Conservation (phyloP, 2,329 filamentous ascomycete species). For the Fusarium falciforme region DNA sequence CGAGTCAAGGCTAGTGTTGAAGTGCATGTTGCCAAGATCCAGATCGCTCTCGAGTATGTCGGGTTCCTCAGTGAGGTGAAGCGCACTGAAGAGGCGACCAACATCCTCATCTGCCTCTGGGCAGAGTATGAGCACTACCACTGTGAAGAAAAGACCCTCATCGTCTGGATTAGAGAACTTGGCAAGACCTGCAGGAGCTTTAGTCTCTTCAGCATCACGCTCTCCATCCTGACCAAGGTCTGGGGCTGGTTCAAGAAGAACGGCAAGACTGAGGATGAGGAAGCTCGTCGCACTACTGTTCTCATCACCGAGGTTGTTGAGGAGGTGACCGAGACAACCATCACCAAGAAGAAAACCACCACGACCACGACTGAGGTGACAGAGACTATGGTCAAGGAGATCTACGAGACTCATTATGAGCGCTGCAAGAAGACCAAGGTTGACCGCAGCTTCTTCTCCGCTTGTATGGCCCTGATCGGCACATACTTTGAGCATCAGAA, state of each 20-base stretch:
- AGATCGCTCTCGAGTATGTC: slow-evolving; percentile 53
- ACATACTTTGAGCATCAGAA: slow-evolving; percentile 46
- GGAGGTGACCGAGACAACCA: slow-evolving; percentile 51
- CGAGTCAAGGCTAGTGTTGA: slow-evolving; percentile 46
- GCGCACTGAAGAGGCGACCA: slow-evolving; percentile 51
- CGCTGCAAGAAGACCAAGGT: slow-evolving; percentile 50
- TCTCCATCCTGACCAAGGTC: slow-evolving; percentile 51
- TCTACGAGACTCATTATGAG: slow-evolving; percentile 50
- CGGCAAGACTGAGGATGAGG: slow-evolving; percentile 47
- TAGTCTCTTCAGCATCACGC: slow-evolving; percentile 49
- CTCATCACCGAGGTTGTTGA: slow-evolving; percentile 55
- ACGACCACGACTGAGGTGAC: slow-evolving; percentile 45
- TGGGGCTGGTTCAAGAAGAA: slow-evolving; percentile 53
- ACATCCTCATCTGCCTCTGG: slow-evolving; percentile 55
- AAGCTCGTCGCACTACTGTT: slow-evolving; percentile 48
- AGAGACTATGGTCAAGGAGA: slow-evolving; percentile 49
- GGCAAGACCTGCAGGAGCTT: slow-evolving; percentile 48
- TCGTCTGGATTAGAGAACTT: slow-evolving; percentile 51
- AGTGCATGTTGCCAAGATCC: slow-evolving; percentile 51
- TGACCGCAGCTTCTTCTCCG: slow-evolving; percentile 50
- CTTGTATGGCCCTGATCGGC: slow-evolving; percentile 49
- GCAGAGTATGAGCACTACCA: slow-evolving; percentile 52
- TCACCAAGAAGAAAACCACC: slow-evolving; percentile 49
- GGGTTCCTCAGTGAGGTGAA: slow-evolving; percentile 47
- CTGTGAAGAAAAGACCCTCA: slow-evolving; percentile 47